A percentile compares a stretch with the other conserved stretches of the same genome.
Evolutionary conservation across 2,329 filamentous ascomycete genomes (phyloP).

Genomic region (Aschersonia sp.): DNA sequence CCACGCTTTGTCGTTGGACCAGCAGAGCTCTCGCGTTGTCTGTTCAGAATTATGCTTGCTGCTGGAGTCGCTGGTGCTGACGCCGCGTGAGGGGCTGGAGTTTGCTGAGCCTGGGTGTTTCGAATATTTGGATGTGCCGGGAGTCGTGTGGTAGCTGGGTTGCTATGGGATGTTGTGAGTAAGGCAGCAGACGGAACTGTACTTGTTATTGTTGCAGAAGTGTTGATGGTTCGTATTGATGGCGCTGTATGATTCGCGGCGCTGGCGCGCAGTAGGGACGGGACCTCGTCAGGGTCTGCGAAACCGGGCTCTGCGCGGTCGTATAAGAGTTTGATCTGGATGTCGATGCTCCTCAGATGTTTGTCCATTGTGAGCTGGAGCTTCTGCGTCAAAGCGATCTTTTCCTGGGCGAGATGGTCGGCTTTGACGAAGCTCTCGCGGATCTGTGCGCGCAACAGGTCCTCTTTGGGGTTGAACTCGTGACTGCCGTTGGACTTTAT

Average conservation of each 20-base stretch:
- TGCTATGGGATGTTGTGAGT: slow-evolving; percentile 17
- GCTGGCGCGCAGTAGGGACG: slow-evolving; percentile 45
- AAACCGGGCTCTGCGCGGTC: slow-evolving; percentile 48
- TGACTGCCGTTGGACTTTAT: slow-evolving; percentile 66
- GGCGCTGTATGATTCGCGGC: slow-evolving; percentile 33
- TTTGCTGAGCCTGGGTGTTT: slow-evolving; percentile 31
- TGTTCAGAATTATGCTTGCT: slow-evolving; percentile 42
- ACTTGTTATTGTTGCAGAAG: slow-evolving; percentile 20
- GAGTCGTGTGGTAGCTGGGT: slow-evolving; percentile 25
- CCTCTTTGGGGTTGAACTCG: slow-evolving; percentile 61
- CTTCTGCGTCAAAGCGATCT: slow-evolving; percentile 55
- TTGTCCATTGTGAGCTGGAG: slow-evolving; percentile 45
- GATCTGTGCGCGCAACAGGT: slow-evolving; percentile 49
- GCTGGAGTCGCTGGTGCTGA: slow-evolving; percentile 47
- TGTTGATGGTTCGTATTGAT: slow-evolving; percentile 26
- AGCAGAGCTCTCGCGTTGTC: slow-evolving; percentile 43
- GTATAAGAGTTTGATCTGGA: slow-evolving; percentile 46
- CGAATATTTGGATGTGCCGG: slow-evolving; percentile 32
- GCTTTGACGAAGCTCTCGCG: slow-evolving; percentile 53
- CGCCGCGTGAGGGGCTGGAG: slow-evolving; percentile 22
- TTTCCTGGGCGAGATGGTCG: slow-evolving; percentile 60
- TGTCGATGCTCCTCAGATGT: slow-evolving; percentile 47
- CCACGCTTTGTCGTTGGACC: slow-evolving; percentile 43
- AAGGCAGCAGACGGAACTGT: slow-evolving; percentile 12
- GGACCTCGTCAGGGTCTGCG: slow-evolving; percentile 46